phyloP scores from a whole-genome alignment of 2,329 filamentous ascomycete species.

The Thielaviopsis ethacetica region DNA sequence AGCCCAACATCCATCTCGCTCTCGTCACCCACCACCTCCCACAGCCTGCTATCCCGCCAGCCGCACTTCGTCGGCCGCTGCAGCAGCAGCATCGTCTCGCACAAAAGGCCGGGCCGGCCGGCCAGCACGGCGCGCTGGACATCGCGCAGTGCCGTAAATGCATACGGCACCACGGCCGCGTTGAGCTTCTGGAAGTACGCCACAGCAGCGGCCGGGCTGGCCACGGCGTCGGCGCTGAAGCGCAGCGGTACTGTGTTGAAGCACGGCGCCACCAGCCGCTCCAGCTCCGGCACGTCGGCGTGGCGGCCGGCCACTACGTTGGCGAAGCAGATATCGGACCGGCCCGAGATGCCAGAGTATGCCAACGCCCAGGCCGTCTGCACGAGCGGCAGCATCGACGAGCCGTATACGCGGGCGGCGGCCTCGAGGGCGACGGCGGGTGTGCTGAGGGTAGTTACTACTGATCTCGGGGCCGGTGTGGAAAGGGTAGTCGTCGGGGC shows the following conservation, averaged over 20 bases:
- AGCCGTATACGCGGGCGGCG: conserved; percentile 19
- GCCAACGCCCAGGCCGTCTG: conserved; percentile 60
- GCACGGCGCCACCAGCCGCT: conserved; percentile 68
- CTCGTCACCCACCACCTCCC: conserved; percentile 39
- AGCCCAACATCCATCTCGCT: conserved; percentile 60
- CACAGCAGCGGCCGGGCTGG: conserved; percentile 30
- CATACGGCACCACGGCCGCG: conserved; percentile 44
- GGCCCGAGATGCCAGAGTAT: conserved; percentile 37
- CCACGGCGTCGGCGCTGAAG: conserved; percentile 34
- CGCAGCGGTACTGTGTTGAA: conserved; percentile 72
- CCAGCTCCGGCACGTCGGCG: conserved; percentile 45
- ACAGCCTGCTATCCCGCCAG: conserved; percentile 36
- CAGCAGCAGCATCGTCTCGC: conserved; percentile 67
- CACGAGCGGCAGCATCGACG: conserved; percentile 48
- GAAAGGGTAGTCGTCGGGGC: neutral
- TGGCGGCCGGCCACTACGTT: conserved; percentile 70
- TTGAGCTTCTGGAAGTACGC: conserved; percentile 46
- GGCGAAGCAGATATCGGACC: conserved; percentile 65
- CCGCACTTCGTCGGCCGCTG: conserved; percentile 42
- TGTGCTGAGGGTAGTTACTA: too few relatives aligned
- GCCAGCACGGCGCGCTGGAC: too few relatives aligned
- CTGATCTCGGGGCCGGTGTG: too few relatives aligned
- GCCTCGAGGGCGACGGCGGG: neutral
- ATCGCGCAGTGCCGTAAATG: conserved; percentile 57
- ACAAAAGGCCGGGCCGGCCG: conserved; percentile 36